Percentiles rank a stretch among this genome's conserved stretches.
These are phyloP conservation scores for Wickerhamia fluorescens DNA, from an alignment of 805 yeast genomes.

Conservation along the genomic window DNA sequence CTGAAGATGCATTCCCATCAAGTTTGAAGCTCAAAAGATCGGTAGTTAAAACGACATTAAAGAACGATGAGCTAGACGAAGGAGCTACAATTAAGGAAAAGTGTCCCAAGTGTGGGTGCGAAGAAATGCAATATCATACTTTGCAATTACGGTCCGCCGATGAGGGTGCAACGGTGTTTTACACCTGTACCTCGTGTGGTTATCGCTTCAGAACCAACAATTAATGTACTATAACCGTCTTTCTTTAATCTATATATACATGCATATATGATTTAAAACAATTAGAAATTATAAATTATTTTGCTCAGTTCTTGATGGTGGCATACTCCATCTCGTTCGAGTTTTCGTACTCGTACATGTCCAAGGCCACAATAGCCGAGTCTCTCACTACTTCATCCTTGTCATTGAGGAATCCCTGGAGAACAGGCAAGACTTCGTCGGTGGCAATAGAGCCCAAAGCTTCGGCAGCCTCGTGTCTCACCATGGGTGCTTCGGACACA, in stretches of 20 bases:
- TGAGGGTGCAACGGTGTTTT: conserved; percentile 99
- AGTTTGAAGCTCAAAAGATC: conserved; percentile 73
- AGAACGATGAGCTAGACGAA: conserved; percentile 73
- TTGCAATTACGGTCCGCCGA: conserved; percentile 95
- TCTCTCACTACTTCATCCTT: conserved; percentile 89
- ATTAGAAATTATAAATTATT: too few relatives aligned
- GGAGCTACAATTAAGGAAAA: conserved; percentile 97
- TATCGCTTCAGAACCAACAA: conserved; percentile 93
- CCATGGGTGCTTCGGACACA: conserved; percentile 90
- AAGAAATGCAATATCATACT: conserved; percentile 97
- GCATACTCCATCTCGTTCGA: conserved; percentile 76
- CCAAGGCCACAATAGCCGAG: conserved; percentile 94
- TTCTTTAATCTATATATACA: too few relatives aligned
- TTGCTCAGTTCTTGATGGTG: conserved; percentile 23
- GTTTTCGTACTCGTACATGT: conserved; percentile 95
- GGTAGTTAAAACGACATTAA: conserved; percentile 79
- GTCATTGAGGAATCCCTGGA: conserved; percentile 73
- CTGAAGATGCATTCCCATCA: conserved; percentile 94
- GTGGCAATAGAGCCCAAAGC: conserved; percentile 97
- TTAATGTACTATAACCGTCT: conserved; percentile 18
- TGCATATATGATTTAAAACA: conserved; percentile 2
- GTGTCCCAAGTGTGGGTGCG: conserved; percentile 98
- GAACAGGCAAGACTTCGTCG: conserved; percentile 86
- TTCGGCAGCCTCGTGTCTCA: conserved; percentile 99
- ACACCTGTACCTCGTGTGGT: conserved; percentile 90